These are phyloP conservation scores for Trichoderma afroharzianum DNA, from an alignment of 2,329 filamentous ascomycete species.

Conservation along the genomic window DNA sequence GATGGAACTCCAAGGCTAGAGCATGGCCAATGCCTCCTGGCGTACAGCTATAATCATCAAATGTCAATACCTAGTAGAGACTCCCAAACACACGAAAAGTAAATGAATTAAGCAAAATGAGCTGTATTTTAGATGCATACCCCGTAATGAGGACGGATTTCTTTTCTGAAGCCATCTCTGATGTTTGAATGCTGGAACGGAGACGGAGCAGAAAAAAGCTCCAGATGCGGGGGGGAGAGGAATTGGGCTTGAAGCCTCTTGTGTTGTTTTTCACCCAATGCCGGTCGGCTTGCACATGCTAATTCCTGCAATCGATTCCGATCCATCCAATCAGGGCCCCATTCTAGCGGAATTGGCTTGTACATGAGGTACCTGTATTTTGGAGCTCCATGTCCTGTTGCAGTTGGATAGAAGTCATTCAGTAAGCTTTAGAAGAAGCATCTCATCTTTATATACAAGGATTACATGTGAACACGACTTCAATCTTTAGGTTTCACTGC, in stretches of 20 bases:
- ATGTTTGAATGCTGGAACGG: background rate
- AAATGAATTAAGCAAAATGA: background rate
- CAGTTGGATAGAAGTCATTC: background rate
- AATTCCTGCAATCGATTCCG: background rate
- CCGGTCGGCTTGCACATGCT: background rate
- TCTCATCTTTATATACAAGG: background rate
- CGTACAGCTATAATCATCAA: slow-evolving; percentile 45
- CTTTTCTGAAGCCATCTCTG: slow-evolving; percentile 27
- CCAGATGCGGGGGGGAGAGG: background rate
- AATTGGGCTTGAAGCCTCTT: background rate
- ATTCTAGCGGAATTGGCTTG: background rate
- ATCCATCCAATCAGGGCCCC: background rate
- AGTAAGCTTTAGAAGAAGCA: background rate
- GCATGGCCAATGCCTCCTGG: slow-evolving; percentile 57
- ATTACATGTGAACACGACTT: background rate
- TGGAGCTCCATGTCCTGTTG: background rate
- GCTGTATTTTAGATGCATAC: slow-evolving; percentile 28
- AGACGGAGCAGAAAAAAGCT: background rate
- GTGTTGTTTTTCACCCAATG: background rate
- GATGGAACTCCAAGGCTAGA: slow-evolving; percentile 51
- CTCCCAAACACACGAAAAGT: background rate
- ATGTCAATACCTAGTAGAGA: background rate
- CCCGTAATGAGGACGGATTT: slow-evolving; percentile 50
- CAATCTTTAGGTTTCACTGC: background rate
- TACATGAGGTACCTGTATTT: background rate